Evolutionary conservation across 768 basidiomycete species (phyloP).

Genomic region (Pleurotus djamor): DNA sequence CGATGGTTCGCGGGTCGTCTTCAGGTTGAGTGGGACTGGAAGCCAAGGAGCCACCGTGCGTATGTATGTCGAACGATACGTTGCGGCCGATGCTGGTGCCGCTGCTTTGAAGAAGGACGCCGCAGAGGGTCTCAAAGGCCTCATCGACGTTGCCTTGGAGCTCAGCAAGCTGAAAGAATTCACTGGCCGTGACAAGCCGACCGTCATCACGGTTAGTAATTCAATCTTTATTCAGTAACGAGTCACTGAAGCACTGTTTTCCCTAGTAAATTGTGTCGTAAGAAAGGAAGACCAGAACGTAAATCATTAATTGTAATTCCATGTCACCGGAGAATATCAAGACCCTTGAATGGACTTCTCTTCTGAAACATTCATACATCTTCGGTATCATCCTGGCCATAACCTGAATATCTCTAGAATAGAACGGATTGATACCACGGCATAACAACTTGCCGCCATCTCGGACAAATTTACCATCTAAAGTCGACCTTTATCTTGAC

Average conservation of each 20-base stretch:
- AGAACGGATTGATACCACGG: neutral
- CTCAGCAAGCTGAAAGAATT: conserved; percentile 84
- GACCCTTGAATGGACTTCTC: neutral
- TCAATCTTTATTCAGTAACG: too few relatives aligned
- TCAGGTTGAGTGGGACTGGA: conserved; percentile 95
- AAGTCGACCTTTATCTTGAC: conserved; percentile 33
- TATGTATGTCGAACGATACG: conserved; percentile 94
- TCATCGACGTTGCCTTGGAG: conserved; percentile 93
- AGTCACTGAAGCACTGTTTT: neutral
- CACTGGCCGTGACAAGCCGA: conserved; percentile 86
- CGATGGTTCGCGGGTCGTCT: conserved; percentile 93
- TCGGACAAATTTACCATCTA: conserved; percentile 15
- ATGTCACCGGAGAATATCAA: neutral
- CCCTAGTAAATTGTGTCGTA: neutral
- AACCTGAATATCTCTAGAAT: neutral
- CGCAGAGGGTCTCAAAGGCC: conserved; percentile 86
- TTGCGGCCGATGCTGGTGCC: conserved; percentile 65
- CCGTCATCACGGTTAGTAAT: conserved; percentile 86
- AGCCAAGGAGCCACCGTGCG: conserved; percentile 95
- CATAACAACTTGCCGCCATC: neutral
- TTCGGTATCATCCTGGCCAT: neutral
- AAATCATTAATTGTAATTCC: neutral
- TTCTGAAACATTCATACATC: neutral
- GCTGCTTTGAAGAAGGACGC: conserved; percentile 73
- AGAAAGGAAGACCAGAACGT: neutral